Evolutionary conservation across 192 early-diverging fungal species (phyloP).

Genomic region (Paraglomus occultum): DNA sequence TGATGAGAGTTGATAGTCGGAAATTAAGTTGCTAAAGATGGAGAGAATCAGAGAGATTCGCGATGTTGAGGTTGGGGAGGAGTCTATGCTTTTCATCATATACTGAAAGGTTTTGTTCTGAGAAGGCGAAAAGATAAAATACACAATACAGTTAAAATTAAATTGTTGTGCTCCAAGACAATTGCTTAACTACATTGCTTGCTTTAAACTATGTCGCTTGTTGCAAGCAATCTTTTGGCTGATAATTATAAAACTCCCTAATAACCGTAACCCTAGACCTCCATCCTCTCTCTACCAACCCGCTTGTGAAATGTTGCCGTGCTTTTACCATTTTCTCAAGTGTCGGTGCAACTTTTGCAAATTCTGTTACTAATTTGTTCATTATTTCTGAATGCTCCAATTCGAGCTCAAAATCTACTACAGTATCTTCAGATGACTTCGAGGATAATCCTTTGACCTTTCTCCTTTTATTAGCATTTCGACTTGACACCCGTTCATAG

Average conservation of each 20-base stretch:
- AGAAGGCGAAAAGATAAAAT: neutral
- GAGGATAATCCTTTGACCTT: neutral
- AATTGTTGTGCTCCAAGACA: too few species aligned
- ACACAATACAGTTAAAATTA: too few species aligned
- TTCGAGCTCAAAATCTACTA: conserved; percentile 6
- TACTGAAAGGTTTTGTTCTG: conserved; percentile 13
- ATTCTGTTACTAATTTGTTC: conserved; percentile 13
- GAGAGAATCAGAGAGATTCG: conserved; percentile 22
- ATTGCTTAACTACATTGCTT: too few species aligned
- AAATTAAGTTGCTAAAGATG: conserved; percentile 14
- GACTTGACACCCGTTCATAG: neutral
- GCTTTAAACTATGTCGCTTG: too few species aligned
- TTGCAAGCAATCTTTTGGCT: neutral
- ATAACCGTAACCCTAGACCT: neutral
- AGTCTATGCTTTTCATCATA: neutral
- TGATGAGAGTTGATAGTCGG: conserved; percentile 5
- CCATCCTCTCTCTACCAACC: neutral
- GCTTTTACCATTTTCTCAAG: conserved; percentile 14
- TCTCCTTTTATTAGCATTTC: neutral
- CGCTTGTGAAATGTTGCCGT: neutral
- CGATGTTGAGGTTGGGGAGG: neutral
- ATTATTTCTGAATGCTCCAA: conserved; percentile 5
- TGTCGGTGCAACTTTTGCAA: neutral
- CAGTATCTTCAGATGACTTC: neutral
- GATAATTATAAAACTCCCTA: neutral